A percentile compares a stretch with the other conserved stretches of the same genome.
phyloP scores from a whole-genome alignment of 495 filamentous ascomycete species.

The Tuber aestivum region DNA sequence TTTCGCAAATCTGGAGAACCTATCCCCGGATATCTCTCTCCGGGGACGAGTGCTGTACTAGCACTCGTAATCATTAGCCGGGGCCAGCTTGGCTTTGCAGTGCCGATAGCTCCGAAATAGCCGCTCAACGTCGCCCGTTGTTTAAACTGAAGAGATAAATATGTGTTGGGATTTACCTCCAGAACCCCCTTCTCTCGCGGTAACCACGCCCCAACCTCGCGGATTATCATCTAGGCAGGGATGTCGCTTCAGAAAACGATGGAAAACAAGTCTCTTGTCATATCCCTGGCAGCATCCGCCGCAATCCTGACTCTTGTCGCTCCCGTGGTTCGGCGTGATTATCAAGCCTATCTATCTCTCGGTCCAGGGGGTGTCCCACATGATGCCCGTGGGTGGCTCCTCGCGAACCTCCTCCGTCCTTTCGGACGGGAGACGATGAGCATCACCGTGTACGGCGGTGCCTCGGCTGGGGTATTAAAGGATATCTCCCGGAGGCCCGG shows the following conservation, averaged over 20 bases:
- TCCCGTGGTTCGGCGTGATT: slow-evolving; percentile 40
- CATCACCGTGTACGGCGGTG: background rate
- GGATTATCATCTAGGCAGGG: background rate
- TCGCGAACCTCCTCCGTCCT: background rate
- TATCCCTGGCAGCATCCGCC: background rate
- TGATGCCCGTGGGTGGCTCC: background rate
- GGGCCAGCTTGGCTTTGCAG: background rate
- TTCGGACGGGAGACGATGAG: background rate
- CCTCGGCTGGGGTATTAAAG: background rate
- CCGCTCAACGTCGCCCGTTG: background rate
- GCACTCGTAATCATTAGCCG: background rate
- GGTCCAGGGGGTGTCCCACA: background rate
- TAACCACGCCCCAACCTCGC: background rate
- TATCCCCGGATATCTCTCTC: too few relatives aligned
- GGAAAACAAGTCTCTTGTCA: background rate
- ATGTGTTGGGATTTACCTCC: background rate
- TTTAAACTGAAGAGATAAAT: background rate
- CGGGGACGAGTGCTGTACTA: too few relatives aligned
- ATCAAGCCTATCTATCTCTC: background rate
- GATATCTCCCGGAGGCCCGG: background rate
- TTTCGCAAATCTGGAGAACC: too few relatives aligned
- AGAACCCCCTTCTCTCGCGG: background rate
- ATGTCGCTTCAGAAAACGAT: background rate
- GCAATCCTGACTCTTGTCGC: background rate
- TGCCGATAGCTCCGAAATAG: background rate